Percentiles rank a stretch among this genome's conserved stretches.
phyloP scores from a whole-genome alignment of 139 green algal genomes.

The Pseudopediastrum boryanum region DNA sequence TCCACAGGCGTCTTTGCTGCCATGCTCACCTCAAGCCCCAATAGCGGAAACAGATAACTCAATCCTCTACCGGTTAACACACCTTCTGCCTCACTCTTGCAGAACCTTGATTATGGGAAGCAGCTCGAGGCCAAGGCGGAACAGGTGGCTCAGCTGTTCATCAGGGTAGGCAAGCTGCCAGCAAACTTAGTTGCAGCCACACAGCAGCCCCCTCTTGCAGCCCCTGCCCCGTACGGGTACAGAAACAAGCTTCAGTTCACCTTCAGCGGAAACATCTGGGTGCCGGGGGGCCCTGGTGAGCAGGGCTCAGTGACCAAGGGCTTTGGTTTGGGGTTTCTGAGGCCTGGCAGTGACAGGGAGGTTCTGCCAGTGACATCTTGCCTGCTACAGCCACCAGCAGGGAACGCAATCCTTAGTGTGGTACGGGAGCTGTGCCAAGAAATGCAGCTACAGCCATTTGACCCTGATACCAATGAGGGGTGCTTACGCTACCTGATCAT shows the following conservation, averaged over 20 bases:
- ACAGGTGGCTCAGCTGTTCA: background rate
- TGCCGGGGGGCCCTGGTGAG: background rate
- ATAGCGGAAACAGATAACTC: too few species aligned
- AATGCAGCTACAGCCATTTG: slow-evolving; percentile 17
- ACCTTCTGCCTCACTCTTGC: background rate
- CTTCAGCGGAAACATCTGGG: background rate
- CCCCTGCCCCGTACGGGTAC: too few species aligned
- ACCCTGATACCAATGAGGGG: slow-evolving; percentile 3
- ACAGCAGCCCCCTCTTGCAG: too few species aligned
- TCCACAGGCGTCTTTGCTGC: too few species aligned
- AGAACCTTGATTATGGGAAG: background rate
- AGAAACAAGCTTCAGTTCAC: background rate
- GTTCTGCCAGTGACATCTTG: slow-evolving; percentile 44
- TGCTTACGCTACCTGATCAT: slow-evolving; percentile 13
- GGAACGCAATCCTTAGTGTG: slow-evolving; percentile 15
- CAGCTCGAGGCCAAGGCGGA: slow-evolving; percentile 6
- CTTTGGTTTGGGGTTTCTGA: slow-evolving; percentile 33
- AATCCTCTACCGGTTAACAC: too few species aligned
- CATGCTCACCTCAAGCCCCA: too few species aligned
- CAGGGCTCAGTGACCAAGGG: background rate
- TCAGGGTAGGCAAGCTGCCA: background rate
- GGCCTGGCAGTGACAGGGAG: background rate
- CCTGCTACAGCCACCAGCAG: slow-evolving; percentile 35
- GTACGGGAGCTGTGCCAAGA: background rate
- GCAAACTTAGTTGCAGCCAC: too few species aligned